Base-by-base conservation (phyloP, 345 rosid species). In the Moricandia moricandioides region DNA sequence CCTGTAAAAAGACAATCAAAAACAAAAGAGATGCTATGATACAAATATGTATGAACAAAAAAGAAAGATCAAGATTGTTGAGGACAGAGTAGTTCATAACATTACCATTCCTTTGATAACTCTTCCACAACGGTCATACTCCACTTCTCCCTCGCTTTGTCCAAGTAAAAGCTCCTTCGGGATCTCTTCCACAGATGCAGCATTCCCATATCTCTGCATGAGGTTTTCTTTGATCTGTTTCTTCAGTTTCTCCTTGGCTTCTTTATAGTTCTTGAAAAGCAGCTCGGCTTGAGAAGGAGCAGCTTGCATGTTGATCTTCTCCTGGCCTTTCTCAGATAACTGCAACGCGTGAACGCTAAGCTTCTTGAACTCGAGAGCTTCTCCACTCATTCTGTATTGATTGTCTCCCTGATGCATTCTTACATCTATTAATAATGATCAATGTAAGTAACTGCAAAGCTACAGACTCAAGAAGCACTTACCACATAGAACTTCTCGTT, bases 201-300 rank as follows among this genome's bases (percentile, higher is more conserved):
- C 60, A 11, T 55, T 55, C 24, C 60, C 60, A 55, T 55, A 55
- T 13, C 24, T 55, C 3, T 55, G n/a, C 31, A 2, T 55, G 60
- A 55, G 10, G 6, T 89, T 70, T 78, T 83, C 45, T 78, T 88
- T 85, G n/a, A 81, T 80, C 57, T 74, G 72, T 0, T 79, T 71
- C 80, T 87, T 86, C 73, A 86, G 65, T 60, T 83, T 88, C 40
- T 86, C 89, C 78, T 86, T 84, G 24, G 77, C 84, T 40, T 78
- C 80, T 70, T 78, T 82, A 59, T 65, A 87, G 21, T 84, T 88
- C 80, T 86, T 79, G 72, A 79, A 85, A 6, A 87, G 83, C 81
- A 90, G 60, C 70, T 86, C 96, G 2, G 96, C 96, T 78, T 90
- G 93, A 11, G 96, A 87, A 12, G 93, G 96, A 63, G 93, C 91